Evolutionary conservation across 1,284 basidiomycete species (phyloP).

Genomic region (Puccinia coronata): DNA sequence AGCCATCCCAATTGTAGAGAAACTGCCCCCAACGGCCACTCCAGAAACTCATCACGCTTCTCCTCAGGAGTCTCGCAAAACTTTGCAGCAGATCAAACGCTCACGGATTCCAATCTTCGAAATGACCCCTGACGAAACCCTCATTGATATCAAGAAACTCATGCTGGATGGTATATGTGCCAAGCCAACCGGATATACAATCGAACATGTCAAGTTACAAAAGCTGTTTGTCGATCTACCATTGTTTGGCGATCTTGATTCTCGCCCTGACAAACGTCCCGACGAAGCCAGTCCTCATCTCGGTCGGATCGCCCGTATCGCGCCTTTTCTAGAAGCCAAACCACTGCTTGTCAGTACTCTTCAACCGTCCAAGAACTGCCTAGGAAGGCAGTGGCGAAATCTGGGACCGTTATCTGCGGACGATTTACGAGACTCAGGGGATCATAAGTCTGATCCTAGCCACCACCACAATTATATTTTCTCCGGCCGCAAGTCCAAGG

Average conservation of each 20-base stretch:
- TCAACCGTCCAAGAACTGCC: conserved; percentile 28
- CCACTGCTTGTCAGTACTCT: conserved; percentile 48
- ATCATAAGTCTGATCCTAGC: conserved; percentile 26
- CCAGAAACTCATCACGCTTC: neutral
- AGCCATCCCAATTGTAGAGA: conserved; percentile 1
- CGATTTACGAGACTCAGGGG: conserved; percentile 32
- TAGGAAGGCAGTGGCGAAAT: conserved; percentile 46
- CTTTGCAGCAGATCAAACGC: conserved; percentile 35
- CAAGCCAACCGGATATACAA: conserved; percentile 3
- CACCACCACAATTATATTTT: conserved; percentile 28
- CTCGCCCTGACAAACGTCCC: conserved; percentile 40
- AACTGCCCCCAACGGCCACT: neutral
- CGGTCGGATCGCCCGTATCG: conserved; percentile 39
- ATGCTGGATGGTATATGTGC: conserved; percentile 24
- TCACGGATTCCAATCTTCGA: conserved; percentile 40
- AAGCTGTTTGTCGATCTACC: conserved; percentile 43
- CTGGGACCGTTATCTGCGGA: conserved; percentile 37
- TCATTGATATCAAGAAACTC: conserved; percentile 27
- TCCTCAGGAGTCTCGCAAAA: conserved; percentile 33
- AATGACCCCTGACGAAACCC: conserved; percentile 33
- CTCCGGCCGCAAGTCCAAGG: conserved; percentile 35
- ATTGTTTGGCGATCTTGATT: conserved; percentile 47
- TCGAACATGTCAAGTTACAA: conserved; percentile 40
- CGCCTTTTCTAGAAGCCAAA: conserved; percentile 36
- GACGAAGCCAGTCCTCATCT: conserved; percentile 43